phyloP scores from a whole-genome alignment of 192 early-diverging fungal species.

The Entomortierella chlamydospora region DNA sequence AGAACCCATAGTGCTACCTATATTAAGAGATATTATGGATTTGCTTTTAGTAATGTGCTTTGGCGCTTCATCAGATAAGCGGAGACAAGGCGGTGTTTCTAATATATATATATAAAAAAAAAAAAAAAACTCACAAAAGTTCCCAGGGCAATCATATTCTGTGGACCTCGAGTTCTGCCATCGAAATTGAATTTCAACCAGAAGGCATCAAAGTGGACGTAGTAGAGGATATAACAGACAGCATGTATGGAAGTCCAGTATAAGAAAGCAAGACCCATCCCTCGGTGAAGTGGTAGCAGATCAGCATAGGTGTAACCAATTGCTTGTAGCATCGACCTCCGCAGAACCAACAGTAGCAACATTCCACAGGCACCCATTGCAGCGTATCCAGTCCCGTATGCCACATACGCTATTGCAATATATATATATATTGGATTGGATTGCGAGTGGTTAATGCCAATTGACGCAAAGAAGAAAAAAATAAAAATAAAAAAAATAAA shows the following conservation, averaged over 20 bases:
- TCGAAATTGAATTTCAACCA: constrained; percentile 44
- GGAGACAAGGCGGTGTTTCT: no score
- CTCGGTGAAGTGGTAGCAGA: constrained; percentile 39
- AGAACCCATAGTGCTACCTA: constrained; percentile 17
- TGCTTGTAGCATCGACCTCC: constrained; percentile 48
- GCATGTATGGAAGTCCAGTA: constrained; percentile 36
- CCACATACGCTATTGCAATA: constrained; percentile 29
- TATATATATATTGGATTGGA: no score
- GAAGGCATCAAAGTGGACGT: constrained; percentile 37
- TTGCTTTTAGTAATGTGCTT: not conserved
- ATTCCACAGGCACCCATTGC: constrained; percentile 43
- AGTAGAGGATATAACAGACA: constrained; percentile 33
- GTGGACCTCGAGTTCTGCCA: constrained; percentile 40
- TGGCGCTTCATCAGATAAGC: no score
- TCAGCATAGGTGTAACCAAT: constrained; percentile 45
- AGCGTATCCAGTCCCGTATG: constrained; percentile 36
- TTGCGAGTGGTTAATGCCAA: no score
- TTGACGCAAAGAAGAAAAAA: no score
- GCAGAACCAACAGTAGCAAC: constrained; percentile 26
- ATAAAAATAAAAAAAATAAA: not conserved
- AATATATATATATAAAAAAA: no score
- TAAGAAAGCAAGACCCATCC: constrained; percentile 35
- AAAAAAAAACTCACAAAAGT: constrained; percentile 36
- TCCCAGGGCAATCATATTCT: constrained; percentile 39
- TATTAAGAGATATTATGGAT: not conserved